Evolutionary conservation across 1,139 yeast genomes (phyloP).

Genomic region (Suhomyces atakaporum): DNA sequence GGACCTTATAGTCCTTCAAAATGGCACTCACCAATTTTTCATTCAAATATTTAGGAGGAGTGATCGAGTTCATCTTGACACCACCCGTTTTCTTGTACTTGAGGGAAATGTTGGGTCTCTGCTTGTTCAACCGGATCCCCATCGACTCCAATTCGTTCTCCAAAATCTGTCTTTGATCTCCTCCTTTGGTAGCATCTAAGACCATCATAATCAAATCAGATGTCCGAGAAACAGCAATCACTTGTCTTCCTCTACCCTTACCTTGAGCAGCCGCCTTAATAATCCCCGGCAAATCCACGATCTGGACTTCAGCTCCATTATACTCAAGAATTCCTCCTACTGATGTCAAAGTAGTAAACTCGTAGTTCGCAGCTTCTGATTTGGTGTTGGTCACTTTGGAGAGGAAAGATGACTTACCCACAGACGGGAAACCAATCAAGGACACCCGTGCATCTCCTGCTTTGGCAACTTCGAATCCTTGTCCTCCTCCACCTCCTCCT

Average conservation of each 20-base stretch:
- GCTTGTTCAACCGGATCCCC: conserved; percentile 85
- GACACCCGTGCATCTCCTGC: conserved; percentile 97
- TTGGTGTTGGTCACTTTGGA: conserved; percentile 88
- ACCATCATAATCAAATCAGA: conserved; percentile 93
- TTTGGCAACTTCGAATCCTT: conserved; percentile 93
- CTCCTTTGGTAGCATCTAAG: conserved; percentile 91
- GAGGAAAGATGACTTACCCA: conserved; percentile 90
- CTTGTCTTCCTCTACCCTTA: conserved; percentile 97
- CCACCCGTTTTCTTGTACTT: conserved; percentile 90
- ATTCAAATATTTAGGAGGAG: conserved; percentile 80
- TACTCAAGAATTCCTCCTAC: conserved; percentile 95
- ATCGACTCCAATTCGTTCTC: conserved; percentile 91
- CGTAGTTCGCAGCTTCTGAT: conserved; percentile 92
- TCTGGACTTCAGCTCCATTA: conserved; percentile 95
- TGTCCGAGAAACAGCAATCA: conserved; percentile 92
- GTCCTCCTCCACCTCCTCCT: conserved; percentile 76
- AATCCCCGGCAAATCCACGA: conserved; percentile 95
- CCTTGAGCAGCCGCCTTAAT: conserved; percentile 97
- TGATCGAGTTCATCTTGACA: conserved; percentile 73
- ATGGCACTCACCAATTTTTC: conserved; percentile 79
- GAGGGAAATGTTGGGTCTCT: conserved; percentile 77
- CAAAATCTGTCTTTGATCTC: conserved; percentile 80
- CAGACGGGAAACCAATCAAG: conserved; percentile 95
- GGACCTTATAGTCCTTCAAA: conserved; percentile 83
- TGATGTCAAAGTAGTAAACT: conserved; percentile 93